Evolutionary conservation across 768 basidiomycete genomes (phyloP).

Genomic region (Tulasnella sp.): DNA sequence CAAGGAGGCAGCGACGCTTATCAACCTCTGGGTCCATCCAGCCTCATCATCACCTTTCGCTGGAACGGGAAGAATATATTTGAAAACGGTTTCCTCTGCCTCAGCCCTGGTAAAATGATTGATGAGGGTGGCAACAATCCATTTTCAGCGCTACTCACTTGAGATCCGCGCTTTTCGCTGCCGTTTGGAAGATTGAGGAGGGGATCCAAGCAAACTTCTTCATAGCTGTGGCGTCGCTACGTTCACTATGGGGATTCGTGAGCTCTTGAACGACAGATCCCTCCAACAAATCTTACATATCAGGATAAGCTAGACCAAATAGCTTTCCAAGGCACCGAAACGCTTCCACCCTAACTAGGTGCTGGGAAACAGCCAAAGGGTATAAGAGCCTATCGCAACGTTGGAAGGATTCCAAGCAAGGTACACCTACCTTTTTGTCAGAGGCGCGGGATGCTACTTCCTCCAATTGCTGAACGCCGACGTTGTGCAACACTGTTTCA

Average conservation of each 20-base stretch:
- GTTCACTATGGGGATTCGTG: slow-evolving; percentile 50
- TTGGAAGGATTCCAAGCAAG: background rate
- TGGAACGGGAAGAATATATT: slow-evolving; percentile 79
- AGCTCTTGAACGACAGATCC: background rate
- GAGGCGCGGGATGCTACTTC: slow-evolving; percentile 60
- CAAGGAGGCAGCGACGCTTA: slow-evolving; percentile 63
- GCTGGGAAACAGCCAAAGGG: slow-evolving; percentile 23
- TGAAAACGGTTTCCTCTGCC: slow-evolving; percentile 59
- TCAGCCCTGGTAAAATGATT: slow-evolving; percentile 37
- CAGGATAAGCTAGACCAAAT: slow-evolving; percentile 73
- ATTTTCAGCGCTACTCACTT: slow-evolving; percentile 37
- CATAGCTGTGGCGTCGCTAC: slow-evolving; percentile 61
- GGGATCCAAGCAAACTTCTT: slow-evolving; percentile 93
- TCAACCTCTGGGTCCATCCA: slow-evolving; percentile 76
- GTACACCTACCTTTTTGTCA: slow-evolving; percentile 69
- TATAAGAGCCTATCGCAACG: slow-evolving; percentile 22
- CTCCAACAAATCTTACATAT: slow-evolving; percentile 61
- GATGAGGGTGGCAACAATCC: background rate
- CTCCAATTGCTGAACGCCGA: slow-evolving; percentile 54
- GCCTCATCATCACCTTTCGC: slow-evolving; percentile 54
- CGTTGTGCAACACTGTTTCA: slow-evolving; percentile 79
- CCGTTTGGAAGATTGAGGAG: slow-evolving; percentile 52
- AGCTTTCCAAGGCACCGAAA: slow-evolving; percentile 66
- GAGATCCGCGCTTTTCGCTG: slow-evolving; percentile 46
- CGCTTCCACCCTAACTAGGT: slow-evolving; percentile 49